Conservation (phyloP, 2,329 filamentous ascomycete species). For the Alternaria gansuensis region DNA sequence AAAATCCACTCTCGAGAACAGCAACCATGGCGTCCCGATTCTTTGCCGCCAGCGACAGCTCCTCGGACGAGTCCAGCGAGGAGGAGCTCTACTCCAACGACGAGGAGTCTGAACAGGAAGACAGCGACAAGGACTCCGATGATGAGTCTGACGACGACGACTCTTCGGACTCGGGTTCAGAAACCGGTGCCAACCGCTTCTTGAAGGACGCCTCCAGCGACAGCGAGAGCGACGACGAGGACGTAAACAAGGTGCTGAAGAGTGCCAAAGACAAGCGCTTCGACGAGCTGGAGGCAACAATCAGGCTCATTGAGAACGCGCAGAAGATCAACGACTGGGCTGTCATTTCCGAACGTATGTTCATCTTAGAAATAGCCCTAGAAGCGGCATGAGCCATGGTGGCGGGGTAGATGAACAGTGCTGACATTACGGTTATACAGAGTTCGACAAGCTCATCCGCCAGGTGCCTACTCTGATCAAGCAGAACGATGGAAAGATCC, state of each 20-base stretch:
- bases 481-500: conserved; percentile 74
- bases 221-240: conserved; percentile 84
- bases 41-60: conserved; percentile 95
- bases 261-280: conserved; percentile 97
- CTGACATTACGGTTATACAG: conserved; percentile 58
- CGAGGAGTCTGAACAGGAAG: conserved; percentile 58
- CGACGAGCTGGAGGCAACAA: conserved; percentile 89
- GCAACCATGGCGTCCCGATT: conserved; percentile 75
- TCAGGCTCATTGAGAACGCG: conserved; percentile 93
- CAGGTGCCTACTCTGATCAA: conserved; percentile 69
- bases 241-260: conserved; percentile 86
- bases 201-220: conserved; percentile 80
- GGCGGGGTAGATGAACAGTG: conserved; percentile 25
- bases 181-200: conserved; percentile 81
- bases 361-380: conserved; percentile 5
- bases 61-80: conserved; percentile 90
- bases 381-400: background rate
- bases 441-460: conserved; percentile 93
- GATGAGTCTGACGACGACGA: conserved; percentile 66
- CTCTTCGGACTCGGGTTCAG: conserved; percentile 65
- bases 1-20: conserved; percentile 35
- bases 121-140: conserved; percentile 64
- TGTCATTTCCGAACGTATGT: conserved; percentile 84
- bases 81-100: conserved; percentile 94
- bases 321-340: conserved; percentile 98